phyloP scores from a whole-genome alignment of 1,284 basidiomycete species.

The Ceraceosorus guamensis region DNA sequence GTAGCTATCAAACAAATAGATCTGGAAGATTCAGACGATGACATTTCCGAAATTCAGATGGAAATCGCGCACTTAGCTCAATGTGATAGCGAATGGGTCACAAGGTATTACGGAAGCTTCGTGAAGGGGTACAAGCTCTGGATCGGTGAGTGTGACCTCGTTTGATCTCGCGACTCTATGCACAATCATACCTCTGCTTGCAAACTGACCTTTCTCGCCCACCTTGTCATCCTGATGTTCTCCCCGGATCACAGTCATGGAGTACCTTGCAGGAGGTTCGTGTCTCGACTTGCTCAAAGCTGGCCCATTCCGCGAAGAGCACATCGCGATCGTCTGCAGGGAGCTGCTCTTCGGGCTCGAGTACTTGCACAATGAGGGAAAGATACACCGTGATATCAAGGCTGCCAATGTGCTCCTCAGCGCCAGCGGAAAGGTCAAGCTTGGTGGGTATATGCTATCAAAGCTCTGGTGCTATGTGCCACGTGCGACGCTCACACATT shows the following conservation, averaged over 20 bases:
- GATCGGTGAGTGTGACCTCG: slow-evolving; percentile 57
- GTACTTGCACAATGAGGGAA: slow-evolving; percentile 87
- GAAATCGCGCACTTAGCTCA: slow-evolving; percentile 92
- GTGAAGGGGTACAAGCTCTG: slow-evolving; percentile 94
- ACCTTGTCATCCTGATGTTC: neutral
- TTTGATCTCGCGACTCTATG: neutral
- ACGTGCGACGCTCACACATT: neutral
- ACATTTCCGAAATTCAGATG: slow-evolving; percentile 66
- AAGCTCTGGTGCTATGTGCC: neutral
- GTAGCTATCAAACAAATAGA: slow-evolving; percentile 96
- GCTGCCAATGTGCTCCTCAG: slow-evolving; percentile 91
- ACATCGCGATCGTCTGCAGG: slow-evolving; percentile 87
- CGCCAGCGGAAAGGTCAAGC: slow-evolving; percentile 82
- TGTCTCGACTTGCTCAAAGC: slow-evolving; percentile 90
- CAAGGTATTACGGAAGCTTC: slow-evolving; percentile 92
- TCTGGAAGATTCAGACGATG: slow-evolving; percentile 51
- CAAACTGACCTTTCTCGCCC: neutral
- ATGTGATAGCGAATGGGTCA: slow-evolving; percentile 82
- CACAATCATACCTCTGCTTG: neutral
- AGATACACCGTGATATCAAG: slow-evolving; percentile 98
- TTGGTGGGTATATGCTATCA: slow-evolving; percentile 52
- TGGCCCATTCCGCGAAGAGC: slow-evolving; percentile 78
- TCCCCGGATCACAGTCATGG: slow-evolving; percentile 64
- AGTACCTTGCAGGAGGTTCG: slow-evolving; percentile 95
- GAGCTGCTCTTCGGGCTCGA: slow-evolving; percentile 89